phyloP scores from a whole-genome alignment of 2,329 filamentous ascomycete species.

The Endocalyx cinctus region DNA sequence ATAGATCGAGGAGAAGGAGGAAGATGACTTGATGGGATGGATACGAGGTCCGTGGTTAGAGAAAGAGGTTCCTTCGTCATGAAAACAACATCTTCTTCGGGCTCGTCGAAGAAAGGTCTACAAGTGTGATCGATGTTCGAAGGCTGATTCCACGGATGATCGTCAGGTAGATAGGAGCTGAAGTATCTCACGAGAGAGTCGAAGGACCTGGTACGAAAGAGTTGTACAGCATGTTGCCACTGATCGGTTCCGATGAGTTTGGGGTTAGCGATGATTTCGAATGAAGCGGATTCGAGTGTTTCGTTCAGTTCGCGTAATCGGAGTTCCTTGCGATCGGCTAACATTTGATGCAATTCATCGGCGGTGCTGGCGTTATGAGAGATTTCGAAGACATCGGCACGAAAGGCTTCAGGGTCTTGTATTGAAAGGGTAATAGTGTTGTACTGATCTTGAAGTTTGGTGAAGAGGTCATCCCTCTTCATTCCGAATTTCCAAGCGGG shows the following conservation, averaged over 20 bases:
- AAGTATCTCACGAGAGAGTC: conserved; percentile 59
- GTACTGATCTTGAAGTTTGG: conserved; percentile 54
- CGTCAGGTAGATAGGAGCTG: conserved; percentile 51
- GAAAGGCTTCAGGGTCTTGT: conserved; percentile 57
- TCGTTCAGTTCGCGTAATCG: conserved; percentile 52
- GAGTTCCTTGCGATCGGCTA: conserved; percentile 49
- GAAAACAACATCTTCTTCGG: conserved; percentile 31
- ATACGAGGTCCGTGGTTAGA: conserved; percentile 19
- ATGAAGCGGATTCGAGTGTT: conserved; percentile 51
- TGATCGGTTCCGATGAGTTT: conserved; percentile 53
- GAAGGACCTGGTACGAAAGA: conserved; percentile 54
- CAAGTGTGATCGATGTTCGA: conserved; percentile 24
- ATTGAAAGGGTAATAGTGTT: conserved; percentile 53
- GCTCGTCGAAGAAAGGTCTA: conserved; percentile 36
- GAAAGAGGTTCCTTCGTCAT: conserved; percentile 43
- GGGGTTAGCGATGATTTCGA: conserved; percentile 58
- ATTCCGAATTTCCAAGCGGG: conserved; percentile 61
- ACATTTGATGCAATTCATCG: conserved; percentile 50
- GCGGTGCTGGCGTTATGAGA: conserved; percentile 45
- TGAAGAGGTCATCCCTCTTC: conserved; percentile 55
- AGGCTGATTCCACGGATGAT: conserved; percentile 38
- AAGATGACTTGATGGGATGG: conserved; percentile 27
- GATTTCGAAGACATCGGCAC: conserved; percentile 58
- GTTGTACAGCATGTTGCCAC: conserved; percentile 54
- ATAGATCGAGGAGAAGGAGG: conserved; percentile 47